Percentiles rank a stretch among this genome's conserved stretches.
These are phyloP conservation scores for Phytopythium oedochilum DNA, from an alignment of 352 stramenopile species.

Conservation along the genomic window DNA sequence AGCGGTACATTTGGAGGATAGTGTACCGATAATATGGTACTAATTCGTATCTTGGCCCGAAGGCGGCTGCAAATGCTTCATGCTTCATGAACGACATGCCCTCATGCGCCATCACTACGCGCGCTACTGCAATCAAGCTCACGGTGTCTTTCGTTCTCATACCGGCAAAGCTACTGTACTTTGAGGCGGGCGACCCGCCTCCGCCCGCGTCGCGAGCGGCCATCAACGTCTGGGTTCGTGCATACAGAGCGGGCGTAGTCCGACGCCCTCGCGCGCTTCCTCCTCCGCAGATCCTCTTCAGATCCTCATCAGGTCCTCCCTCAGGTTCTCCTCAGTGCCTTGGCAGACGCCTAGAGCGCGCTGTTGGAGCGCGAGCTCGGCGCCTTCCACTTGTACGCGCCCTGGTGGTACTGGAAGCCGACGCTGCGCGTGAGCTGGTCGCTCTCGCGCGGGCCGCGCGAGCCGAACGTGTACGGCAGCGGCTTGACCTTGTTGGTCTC, in stretches of 20 bases:
- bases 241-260: background rate
- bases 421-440: slow-evolving; percentile 70
- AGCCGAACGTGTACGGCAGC: slow-evolving; percentile 92
- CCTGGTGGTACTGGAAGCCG: slow-evolving; percentile 77
- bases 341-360: slow-evolving; percentile 30
- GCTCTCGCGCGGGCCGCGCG: slow-evolving; percentile 89
- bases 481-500: slow-evolving; percentile 90
- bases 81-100: no score
- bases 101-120: background rate
- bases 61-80: no score
- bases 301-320: no score
- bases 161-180: background rate
- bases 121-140: no score
- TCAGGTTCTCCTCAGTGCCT: no score
- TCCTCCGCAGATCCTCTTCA: no score
- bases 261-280: no score
- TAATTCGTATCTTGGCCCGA: no score
- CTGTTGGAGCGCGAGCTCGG: slow-evolving; percentile 30
- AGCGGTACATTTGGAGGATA: background rate
- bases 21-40: no score
- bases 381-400: slow-evolving; percentile 66
- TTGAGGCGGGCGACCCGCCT: background rate
- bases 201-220: background rate
- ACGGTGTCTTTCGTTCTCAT: background rate
- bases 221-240: background rate